Evolutionary conservation across 2,329 filamentous ascomycete species (phyloP).

Genomic region (Cercospora berteroae): DNA sequence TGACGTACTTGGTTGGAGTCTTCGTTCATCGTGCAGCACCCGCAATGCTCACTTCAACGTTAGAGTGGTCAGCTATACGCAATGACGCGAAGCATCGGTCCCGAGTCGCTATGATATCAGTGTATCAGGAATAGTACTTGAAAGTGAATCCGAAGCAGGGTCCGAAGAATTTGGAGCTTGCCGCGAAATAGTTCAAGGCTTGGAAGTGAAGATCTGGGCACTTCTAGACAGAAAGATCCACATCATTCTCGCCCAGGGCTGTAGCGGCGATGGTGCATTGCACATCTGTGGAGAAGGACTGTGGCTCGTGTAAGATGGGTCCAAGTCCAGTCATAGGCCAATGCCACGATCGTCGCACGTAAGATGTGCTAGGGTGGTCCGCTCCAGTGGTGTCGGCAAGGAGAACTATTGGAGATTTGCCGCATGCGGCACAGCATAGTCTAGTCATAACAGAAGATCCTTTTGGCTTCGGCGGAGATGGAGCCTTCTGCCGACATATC

Average conservation of each 20-base stretch:
- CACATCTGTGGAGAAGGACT: neutral
- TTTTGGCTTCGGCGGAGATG: neutral
- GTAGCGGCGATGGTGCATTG: neutral
- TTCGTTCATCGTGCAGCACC: neutral
- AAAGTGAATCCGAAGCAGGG: neutral
- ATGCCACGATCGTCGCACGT: neutral
- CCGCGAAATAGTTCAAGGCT: neutral
- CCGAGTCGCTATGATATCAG: neutral
- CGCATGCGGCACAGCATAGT: neutral
- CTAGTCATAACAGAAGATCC: neutral
- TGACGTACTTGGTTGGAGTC: neutral
- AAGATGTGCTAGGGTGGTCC: neutral
- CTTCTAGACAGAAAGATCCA: neutral
- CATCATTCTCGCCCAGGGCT: neutral
- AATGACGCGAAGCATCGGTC: neutral
- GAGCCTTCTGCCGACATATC: neutral
- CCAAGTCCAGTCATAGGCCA: neutral
- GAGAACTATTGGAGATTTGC: neutral
- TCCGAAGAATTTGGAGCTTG: neutral
- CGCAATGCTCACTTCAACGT: neutral
- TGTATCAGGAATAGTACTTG: neutral
- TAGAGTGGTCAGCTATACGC: neutral
- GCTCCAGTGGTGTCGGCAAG: neutral
- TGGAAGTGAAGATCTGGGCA: neutral
- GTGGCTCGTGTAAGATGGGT: neutral